phyloP scores from a whole-genome alignment of 2,329 filamentous ascomycete species.

The Talaromyces sp. region DNA sequence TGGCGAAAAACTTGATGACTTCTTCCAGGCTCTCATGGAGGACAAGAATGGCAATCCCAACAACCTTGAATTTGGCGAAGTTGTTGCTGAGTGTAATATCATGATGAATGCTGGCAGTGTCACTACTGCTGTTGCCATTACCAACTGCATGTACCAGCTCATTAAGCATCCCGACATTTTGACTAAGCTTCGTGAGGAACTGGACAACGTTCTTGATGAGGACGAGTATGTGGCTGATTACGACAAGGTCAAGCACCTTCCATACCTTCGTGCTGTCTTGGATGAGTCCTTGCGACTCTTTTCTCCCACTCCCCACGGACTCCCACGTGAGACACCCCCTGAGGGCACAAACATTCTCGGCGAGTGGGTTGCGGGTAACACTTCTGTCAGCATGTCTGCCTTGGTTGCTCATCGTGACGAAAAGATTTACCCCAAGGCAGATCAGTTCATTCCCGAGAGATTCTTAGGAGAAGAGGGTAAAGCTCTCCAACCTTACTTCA shows the following conservation, averaged over 20 bases:
- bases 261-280: constrained; percentile 56
- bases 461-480: constrained; percentile 48
- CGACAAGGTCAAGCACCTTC: constrained; percentile 55
- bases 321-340: constrained; percentile 50
- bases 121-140: constrained; percentile 58
- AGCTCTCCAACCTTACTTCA: constrained; percentile 42
- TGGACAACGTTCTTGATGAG: constrained; percentile 49
- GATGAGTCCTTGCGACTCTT: constrained; percentile 54
- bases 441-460: constrained; percentile 45
- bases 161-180: constrained; percentile 51
- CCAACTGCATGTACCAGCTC: constrained; percentile 57
- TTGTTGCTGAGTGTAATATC: constrained; percentile 56
- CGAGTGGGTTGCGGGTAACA: constrained; percentile 50
- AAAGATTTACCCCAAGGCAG: constrained; percentile 40
- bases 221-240: constrained; percentile 52
- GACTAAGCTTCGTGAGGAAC: constrained; percentile 47
- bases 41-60: constrained; percentile 50
- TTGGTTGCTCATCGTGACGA: constrained; percentile 45
- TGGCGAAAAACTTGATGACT: constrained; percentile 62
- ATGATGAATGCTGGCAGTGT: constrained; percentile 54
- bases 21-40: constrained; percentile 61
- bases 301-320: constrained; percentile 48
- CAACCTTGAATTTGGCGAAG: constrained; percentile 60
- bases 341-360: constrained; percentile 50
- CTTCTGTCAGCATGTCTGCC: constrained; percentile 49